A percentile compares a stretch with the other conserved stretches of the same genome.
phyloP scores from a whole-genome alignment of 192 early-diverging fungal species.

The Entomortierella lignicola region DNA sequence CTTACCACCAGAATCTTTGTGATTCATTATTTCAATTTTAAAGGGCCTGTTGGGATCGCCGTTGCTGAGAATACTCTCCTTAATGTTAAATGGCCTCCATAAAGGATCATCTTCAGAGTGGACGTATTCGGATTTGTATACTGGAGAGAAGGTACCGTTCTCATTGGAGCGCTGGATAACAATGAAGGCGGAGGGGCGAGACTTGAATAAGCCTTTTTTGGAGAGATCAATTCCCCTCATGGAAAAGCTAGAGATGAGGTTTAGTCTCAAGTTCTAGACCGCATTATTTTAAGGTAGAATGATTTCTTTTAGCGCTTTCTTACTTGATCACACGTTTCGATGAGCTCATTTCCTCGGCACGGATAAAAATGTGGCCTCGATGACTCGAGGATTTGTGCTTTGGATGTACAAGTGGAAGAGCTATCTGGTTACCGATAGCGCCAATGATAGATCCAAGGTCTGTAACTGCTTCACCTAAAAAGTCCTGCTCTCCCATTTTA shows the following conservation, averaged over 20 bases:
- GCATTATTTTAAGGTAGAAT: no score
- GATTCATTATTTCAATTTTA: slow-evolving; percentile 38
- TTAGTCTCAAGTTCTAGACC: no score
- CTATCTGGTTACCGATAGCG: slow-evolving; percentile 1
- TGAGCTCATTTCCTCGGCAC: slow-evolving; percentile 53
- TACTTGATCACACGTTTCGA: slow-evolving; percentile 50
- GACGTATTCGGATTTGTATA: slow-evolving; percentile 32
- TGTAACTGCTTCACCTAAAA: slow-evolving; percentile 41
- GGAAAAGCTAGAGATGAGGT: slow-evolving; percentile 35
- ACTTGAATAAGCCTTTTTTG: slow-evolving; percentile 43
- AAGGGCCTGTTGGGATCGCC: slow-evolving; percentile 41
- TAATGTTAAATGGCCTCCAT: slow-evolving; percentile 43
- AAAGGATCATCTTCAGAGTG: slow-evolving; percentile 16
- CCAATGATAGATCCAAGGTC: slow-evolving; percentile 41
- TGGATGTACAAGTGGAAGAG: slow-evolving; percentile 10
- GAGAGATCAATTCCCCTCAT: slow-evolving; percentile 50
- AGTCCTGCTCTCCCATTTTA: slow-evolving; percentile 52
- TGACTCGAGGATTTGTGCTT: not conserved
- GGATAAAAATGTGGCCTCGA: slow-evolving; percentile 48
- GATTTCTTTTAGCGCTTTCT: no score
- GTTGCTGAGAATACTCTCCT: slow-evolving; percentile 38
- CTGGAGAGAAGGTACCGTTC: slow-evolving; percentile 45
- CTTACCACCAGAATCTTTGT: slow-evolving; percentile 42
- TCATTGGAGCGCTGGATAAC: slow-evolving; percentile 54
- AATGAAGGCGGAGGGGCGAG: slow-evolving; percentile 38